These are phyloP conservation scores for Ophiosphaerella narmari DNA, from an alignment of 2,329 filamentous ascomycete genomes.

Conservation along the genomic window DNA sequence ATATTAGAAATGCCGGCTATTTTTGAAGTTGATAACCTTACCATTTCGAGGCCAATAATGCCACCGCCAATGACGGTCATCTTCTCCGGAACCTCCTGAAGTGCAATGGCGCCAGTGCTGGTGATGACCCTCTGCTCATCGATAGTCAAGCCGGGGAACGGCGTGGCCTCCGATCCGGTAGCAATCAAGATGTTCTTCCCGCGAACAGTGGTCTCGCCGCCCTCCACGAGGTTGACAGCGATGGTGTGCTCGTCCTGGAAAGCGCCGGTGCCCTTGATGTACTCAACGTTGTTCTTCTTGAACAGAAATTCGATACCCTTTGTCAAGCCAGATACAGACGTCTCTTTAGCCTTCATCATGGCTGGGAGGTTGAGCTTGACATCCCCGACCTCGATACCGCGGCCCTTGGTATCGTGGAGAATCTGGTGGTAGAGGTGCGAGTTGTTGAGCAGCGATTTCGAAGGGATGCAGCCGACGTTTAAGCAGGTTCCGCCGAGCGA, in stretches of 20 bases:
- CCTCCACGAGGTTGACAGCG: conserved; percentile 87
- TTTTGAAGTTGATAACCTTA: conserved; percentile 35
- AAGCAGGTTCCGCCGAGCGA: conserved; percentile 94
- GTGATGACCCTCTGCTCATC: conserved; percentile 98
- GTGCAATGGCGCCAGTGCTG: conserved; percentile 89
- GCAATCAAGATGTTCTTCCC: conserved; percentile 99
- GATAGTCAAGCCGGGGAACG: conserved; percentile 92
- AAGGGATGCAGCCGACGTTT: conserved; percentile 99
- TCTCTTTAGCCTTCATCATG: conserved; percentile 99
- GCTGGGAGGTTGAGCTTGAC: conserved; percentile 93
- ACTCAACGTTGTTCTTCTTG: conserved; percentile 99
- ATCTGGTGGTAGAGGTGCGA: conserved; percentile 98
- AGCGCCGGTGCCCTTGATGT: conserved; percentile 89
- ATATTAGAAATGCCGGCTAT: conserved; percentile 20
- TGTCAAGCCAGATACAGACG: conserved; percentile 83
- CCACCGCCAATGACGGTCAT: conserved; percentile 97
- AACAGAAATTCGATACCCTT: conserved; percentile 98
- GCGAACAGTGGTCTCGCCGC: conserved; percentile 82
- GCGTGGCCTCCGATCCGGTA: conserved; percentile 92
- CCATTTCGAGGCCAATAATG: conserved; percentile 99
- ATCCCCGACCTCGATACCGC: conserved; percentile 95
- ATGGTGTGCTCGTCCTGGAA: conserved; percentile 90
- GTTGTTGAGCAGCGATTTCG: conserved; percentile 99
- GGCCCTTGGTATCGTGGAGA: conserved; percentile 93
- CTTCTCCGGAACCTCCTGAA: conserved; percentile 91